Percentiles rank a stretch among this genome's conserved stretches.
Conservation (phyloP, 768 basidiomycete species). For the Boletus tomentosulus region DNA sequence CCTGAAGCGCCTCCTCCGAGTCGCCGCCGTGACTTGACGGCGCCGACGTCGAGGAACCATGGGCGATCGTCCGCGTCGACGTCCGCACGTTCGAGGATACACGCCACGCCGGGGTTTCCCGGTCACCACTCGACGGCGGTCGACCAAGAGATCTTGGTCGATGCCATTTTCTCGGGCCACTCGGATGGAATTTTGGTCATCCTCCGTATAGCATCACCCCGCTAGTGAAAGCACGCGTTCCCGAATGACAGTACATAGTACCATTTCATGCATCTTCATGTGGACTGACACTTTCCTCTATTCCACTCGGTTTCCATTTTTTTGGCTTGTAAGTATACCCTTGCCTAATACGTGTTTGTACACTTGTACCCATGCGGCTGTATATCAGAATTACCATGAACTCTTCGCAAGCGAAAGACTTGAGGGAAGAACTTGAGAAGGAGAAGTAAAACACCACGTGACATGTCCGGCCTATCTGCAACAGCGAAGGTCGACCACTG, state of each 20-base stretch:
- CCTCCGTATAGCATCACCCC: conserved; percentile 46
- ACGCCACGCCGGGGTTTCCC: neutral
- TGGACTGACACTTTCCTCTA: too few species aligned
- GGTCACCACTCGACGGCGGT: neutral
- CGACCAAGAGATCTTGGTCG: conserved; percentile 49
- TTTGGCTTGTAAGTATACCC: neutral
- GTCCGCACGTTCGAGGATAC: conserved; percentile 9
- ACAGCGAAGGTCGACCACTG: too few species aligned
- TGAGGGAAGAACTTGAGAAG: too few species aligned
- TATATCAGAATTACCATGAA: too few species aligned
- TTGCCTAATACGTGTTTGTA: too few species aligned
- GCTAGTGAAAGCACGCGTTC: neutral
- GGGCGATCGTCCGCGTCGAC: conserved; percentile 7
- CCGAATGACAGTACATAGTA: neutral
- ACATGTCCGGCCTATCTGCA: too few species aligned
- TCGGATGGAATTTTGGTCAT: conserved; percentile 84
- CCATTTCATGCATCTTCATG: neutral
- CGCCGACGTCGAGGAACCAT: conserved; percentile 9
- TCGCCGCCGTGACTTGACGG: conserved; percentile 29
- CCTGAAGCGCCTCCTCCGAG: conserved; percentile 26
- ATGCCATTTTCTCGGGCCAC: conserved; percentile 82
- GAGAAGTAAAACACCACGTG: too few species aligned
- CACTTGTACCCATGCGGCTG: too few species aligned
- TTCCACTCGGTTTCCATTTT: neutral
- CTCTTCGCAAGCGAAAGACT: too few species aligned